Conservation (phyloP, 2,329 filamentous ascomycete species). For the Arthrinium puccinioides region DNA sequence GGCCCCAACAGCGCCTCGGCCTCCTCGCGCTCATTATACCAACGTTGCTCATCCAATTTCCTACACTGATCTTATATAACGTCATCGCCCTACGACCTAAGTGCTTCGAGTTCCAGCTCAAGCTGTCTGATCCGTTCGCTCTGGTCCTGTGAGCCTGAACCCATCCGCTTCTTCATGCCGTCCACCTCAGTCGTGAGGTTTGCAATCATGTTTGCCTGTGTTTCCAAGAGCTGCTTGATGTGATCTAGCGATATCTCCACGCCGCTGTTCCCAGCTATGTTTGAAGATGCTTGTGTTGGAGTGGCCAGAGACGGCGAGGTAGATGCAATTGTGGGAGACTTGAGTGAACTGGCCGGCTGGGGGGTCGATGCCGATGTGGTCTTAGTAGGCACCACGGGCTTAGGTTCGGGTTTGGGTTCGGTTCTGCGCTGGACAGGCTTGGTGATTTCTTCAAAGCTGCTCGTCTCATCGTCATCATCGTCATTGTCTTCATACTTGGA, state of each 20-base stretch:
- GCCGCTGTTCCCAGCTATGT: slow-evolving; percentile 27
- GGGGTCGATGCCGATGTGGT: slow-evolving; percentile 29
- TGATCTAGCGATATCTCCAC: slow-evolving; percentile 63
- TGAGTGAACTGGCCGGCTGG: slow-evolving; percentile 28
- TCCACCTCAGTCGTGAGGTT: slow-evolving; percentile 71
- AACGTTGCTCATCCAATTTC: background rate
- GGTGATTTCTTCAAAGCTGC: slow-evolving; percentile 79
- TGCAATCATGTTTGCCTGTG: slow-evolving; percentile 70
- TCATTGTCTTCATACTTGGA: slow-evolving; percentile 76
- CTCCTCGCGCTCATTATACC: too few relatives aligned
- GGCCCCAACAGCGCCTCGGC: too few relatives aligned
- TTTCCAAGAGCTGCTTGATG: slow-evolving; percentile 71
- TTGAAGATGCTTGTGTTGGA: slow-evolving; percentile 18
- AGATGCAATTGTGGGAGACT: slow-evolving; percentile 27
- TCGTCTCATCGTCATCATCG: slow-evolving; percentile 55
- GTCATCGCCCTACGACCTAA: slow-evolving; percentile 38
- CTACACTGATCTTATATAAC: background rate
- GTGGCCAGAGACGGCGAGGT: slow-evolving; percentile 26
- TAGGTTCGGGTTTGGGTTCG: slow-evolving; percentile 10
- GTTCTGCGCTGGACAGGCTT: slow-evolving; percentile 60
- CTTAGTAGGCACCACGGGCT: slow-evolving; percentile 20
- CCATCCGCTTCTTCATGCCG: slow-evolving; percentile 69
- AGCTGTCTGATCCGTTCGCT: slow-evolving; percentile 61
- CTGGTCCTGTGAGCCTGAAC: slow-evolving; percentile 52
- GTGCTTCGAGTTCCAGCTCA: slow-evolving; percentile 60